A percentile compares a stretch with the other conserved stretches of the same genome.
Evolutionary conservation across 2,329 filamentous ascomycete genomes (phyloP).

Genomic region (Paraconiothyrium sp.): DNA sequence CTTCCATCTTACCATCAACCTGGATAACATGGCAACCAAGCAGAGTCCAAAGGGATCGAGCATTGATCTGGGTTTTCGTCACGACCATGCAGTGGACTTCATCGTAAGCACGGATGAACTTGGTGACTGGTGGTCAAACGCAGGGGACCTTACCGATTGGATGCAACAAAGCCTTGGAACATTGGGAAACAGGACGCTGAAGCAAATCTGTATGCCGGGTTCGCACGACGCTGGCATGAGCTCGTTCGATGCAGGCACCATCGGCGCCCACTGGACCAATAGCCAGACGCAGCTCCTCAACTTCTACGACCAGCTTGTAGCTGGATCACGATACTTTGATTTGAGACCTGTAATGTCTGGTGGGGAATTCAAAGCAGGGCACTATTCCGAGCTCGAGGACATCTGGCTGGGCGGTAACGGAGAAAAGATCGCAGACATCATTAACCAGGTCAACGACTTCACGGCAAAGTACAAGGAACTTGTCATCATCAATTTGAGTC

Average conservation of each 20-base stretch:
- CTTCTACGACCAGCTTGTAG: constrained; percentile 57
- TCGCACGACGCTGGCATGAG: constrained; percentile 63
- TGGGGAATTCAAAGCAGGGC: constrained; percentile 55
- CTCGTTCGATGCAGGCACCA: constrained; percentile 50
- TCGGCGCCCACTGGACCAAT: constrained; percentile 52
- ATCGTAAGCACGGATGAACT: constrained; percentile 49
- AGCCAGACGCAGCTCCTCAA: constrained; percentile 58
- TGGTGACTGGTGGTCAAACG: constrained; percentile 49
- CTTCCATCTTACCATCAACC: constrained; percentile 42
- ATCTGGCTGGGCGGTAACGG: constrained; percentile 58
- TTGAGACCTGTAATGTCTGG: constrained; percentile 55
- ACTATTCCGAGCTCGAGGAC: constrained; percentile 52
- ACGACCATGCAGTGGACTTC: constrained; percentile 49
- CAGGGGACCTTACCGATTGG: constrained; percentile 49
- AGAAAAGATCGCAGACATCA: constrained; percentile 54
- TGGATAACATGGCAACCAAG: constrained; percentile 41
- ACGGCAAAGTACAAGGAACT: constrained; percentile 57
- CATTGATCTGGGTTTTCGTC: constrained; percentile 47
- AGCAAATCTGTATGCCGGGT: constrained; percentile 60
- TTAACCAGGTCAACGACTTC: constrained; percentile 58
- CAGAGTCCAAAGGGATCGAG: constrained; percentile 44
- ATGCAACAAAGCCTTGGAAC: constrained; percentile 53
- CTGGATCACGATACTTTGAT: constrained; percentile 60
- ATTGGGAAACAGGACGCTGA: constrained; percentile 53
- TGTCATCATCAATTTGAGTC: constrained; percentile 59